These are phyloP conservation scores for Cochlearia excelsa DNA, from an alignment of 345 rosid species.

Conservation along the genomic window DNA sequence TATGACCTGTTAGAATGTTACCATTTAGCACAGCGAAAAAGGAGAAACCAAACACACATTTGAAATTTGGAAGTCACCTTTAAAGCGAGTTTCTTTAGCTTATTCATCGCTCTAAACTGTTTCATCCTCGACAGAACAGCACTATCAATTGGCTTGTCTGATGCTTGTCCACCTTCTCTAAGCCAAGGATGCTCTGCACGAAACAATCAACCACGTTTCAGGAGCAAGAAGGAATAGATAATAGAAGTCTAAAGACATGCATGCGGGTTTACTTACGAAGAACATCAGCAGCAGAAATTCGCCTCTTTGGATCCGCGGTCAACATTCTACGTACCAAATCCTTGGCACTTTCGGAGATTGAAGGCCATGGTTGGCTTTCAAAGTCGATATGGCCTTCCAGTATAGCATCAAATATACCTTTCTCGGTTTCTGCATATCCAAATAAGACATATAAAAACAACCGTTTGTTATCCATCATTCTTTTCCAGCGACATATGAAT, in stretches of 20 bases:
- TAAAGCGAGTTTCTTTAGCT: constrained; percentile 85
- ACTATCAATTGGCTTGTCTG: constrained; percentile 84
- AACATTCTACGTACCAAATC: constrained; percentile 80
- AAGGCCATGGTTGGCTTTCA: constrained; percentile 81
- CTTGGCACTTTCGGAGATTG: constrained; percentile 81
- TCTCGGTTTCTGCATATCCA: constrained; percentile 64
- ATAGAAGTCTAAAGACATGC: neutral
- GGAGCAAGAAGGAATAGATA: neutral
- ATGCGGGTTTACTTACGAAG: constrained; percentile 51
- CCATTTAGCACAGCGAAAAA: constrained; percentile 4
- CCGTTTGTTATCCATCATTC: neutral
- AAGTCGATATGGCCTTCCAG: constrained; percentile 78
- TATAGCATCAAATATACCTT: constrained; percentile 79
- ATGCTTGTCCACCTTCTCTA: constrained; percentile 70
- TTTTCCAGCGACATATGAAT: constrained; percentile 2
- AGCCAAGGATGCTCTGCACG: constrained; percentile 69
- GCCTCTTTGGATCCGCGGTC: constrained; percentile 66
- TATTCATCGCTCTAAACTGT: constrained; percentile 94
- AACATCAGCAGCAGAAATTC: constrained; percentile 79
- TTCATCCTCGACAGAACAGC: constrained; percentile 95
- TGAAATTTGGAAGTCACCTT: constrained; percentile 46
- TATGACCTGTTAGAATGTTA: constrained; percentile 52
- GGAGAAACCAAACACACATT: constrained; percentile 14
- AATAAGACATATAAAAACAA: constrained; percentile 8
- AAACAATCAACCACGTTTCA: constrained; percentile 12